A percentile compares a stretch with the other conserved stretches of the same genome.
Evolutionary conservation across 441 rosid genomes (phyloP).

Genomic region (Gossypium aridum): DNA sequence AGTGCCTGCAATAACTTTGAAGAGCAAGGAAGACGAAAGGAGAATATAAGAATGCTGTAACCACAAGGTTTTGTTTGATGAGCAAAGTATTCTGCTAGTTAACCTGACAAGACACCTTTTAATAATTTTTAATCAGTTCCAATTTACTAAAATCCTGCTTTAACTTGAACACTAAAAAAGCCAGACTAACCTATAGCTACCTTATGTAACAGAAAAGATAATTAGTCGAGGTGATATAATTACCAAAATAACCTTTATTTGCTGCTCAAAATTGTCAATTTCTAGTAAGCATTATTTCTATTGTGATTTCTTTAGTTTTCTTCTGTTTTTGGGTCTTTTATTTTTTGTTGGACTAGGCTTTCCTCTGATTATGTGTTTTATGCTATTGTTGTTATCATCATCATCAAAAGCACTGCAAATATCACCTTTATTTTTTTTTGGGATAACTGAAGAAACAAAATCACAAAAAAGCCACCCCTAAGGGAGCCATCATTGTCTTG

Average conservation of each 20-base stretch:
- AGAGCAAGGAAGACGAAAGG: background rate
- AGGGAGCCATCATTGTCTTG: background rate
- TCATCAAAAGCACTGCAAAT: background rate
- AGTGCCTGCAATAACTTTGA: slow-evolving; percentile 5
- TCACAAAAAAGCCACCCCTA: background rate
- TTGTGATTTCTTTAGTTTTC: background rate
- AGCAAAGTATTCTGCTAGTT: background rate
- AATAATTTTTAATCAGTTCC: background rate
- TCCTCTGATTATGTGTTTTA: background rate
- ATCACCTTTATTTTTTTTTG: slow-evolving; percentile 1
- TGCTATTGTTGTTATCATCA: background rate
- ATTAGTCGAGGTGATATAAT: background rate
- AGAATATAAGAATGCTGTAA: background rate
- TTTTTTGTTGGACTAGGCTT: background rate
- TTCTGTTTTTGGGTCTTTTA: background rate
- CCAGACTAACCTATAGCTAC: background rate
- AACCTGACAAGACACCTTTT: background rate
- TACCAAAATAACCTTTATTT: background rate
- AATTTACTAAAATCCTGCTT: slow-evolving; percentile 1
- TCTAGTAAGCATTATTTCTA: background rate
- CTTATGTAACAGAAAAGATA: background rate
- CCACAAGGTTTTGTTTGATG: background rate
- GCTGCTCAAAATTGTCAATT: background rate
- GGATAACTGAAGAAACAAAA: background rate
- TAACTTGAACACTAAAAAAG: background rate